Evolutionary conservation across 225 moss, liverwort and hornwort genomes (phyloP).

Genomic region (Pleurozium schreberi): DNA sequence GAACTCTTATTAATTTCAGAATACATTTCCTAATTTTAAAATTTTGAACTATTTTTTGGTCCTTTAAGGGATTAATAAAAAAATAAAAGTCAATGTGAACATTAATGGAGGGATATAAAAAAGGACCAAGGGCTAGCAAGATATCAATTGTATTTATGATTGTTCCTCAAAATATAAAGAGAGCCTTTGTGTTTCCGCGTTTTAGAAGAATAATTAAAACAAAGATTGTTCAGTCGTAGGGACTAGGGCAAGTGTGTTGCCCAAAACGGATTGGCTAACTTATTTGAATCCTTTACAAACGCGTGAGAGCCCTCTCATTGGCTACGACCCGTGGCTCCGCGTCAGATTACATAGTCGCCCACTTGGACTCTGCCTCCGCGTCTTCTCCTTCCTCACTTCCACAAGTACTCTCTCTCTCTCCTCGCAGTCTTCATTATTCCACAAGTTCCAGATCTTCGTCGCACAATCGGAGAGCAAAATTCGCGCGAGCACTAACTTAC

Average conservation of each 20-base stretch:
- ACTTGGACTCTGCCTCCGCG: background rate
- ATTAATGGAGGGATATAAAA: background rate
- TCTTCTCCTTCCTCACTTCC: background rate
- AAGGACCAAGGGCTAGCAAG: background rate
- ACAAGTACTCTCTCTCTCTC: background rate
- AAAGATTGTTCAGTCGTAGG: background rate
- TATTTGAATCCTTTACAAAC: background rate
- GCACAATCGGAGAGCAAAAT: background rate
- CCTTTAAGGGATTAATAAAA: background rate
- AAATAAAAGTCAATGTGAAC: background rate
- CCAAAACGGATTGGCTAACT: background rate
- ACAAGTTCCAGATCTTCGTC: background rate
- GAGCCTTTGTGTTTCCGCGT: fast-evolving
- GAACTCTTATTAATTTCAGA: too few species aligned
- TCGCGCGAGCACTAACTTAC: background rate
- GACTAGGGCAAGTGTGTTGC: background rate
- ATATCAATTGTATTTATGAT: background rate
- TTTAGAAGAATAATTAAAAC: background rate
- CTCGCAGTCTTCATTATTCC: background rate
- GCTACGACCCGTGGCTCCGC: background rate
- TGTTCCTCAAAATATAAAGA: background rate
- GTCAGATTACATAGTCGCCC: background rate
- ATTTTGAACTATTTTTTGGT: fast-evolving
- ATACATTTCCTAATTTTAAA: background rate
- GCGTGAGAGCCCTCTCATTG: background rate